phyloP scores from a whole-genome alignment of 805 yeast genomes.

The Candida nitratophila region DNA sequence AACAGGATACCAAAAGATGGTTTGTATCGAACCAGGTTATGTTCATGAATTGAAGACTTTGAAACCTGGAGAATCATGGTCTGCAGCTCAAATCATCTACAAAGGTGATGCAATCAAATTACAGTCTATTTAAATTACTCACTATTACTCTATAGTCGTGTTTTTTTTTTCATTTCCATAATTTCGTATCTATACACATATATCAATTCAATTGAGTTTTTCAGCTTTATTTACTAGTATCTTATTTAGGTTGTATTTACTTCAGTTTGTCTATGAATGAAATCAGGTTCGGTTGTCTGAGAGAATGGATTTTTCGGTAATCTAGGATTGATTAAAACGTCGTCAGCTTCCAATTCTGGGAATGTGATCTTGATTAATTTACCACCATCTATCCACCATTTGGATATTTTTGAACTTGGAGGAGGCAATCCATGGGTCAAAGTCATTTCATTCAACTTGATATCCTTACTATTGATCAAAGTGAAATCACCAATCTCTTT shows the following conservation, averaged over 20 bases:
- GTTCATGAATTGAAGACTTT: slow-evolving; percentile 63
- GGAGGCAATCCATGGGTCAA: slow-evolving; percentile 58
- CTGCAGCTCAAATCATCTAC: slow-evolving; percentile 54
- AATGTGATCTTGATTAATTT: slow-evolving; percentile 62
- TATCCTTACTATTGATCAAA: slow-evolving; percentile 10
- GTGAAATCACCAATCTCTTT: slow-evolving; percentile 31
- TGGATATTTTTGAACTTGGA: slow-evolving; percentile 73
- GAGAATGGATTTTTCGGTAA: slow-evolving; percentile 70
- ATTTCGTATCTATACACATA: neutral
- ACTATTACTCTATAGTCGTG: too few relatives aligned
- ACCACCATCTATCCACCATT: slow-evolving; percentile 93
- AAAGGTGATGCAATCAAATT: slow-evolving; percentile 55
- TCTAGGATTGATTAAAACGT: slow-evolving; percentile 58
- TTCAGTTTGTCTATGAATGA: slow-evolving; percentile 22
- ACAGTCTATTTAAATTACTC: slow-evolving; percentile 36
- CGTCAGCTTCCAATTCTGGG: slow-evolving; percentile 30
- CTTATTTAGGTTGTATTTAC: neutral
- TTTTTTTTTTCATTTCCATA: too few relatives aligned
- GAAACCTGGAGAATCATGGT: slow-evolving; percentile 70
- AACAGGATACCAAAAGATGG: slow-evolving; percentile 76
- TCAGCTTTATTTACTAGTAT: too few relatives aligned
- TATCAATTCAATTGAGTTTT: neutral
- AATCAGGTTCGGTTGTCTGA: slow-evolving; percentile 44
- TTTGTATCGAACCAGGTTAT: slow-evolving; percentile 92
- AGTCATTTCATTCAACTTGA: slow-evolving; percentile 18